Base-by-base conservation (phyloP, 192 early-diverging fungal genomes). In the Backusella macrospora region DNA sequence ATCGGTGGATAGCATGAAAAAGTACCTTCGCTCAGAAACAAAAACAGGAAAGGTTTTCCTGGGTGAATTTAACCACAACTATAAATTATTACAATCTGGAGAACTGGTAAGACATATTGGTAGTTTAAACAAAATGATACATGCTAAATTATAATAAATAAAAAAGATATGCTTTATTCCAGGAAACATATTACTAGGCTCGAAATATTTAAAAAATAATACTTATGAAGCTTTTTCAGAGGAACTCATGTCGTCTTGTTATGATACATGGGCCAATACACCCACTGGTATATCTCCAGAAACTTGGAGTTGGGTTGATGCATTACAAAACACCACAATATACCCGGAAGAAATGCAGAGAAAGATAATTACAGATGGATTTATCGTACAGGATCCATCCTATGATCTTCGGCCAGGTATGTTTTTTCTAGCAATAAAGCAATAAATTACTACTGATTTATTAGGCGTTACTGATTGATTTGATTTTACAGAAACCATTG, bases 401-500 rank as follows among this genome's bases (percentile, higher is more conserved):
- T 87, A 88, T 64, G 77, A 82, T 70, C 73, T 89, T 15, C 72
- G 88, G 13, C 88, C 88, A 73, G 86, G 84, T 87, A 78, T 15
- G 16, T 13, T 34, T 37, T 34, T 2, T 0, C 29, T 2, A 34
- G 29, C 44, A 47, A n/a, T n/a, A n/a, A n/a, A n/a, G n/a, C n/a
- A 29, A 13, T 37, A 39, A 16, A 16, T 40, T 21, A 5, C 6
- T 43, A 16, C 21, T 18, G 0, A 26, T 16, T 18, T 55, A 13
- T n/a, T n/a, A n/a, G n/a, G 21, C 42, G 6, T 59, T 21, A 38
- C 6, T 40, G 8, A 26, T 70, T 69, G 45, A 65, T 21, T 62
- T 23, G 38, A 14, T 38, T 68, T 21, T 49, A 71, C 65, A 87
- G 92, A 94, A 87, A 88, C 90, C 1, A 71, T 94, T 23, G 92